Base-by-base conservation (phyloP, 2,329 filamentous ascomycete species). In the Metarhizium rileyi region DNA sequence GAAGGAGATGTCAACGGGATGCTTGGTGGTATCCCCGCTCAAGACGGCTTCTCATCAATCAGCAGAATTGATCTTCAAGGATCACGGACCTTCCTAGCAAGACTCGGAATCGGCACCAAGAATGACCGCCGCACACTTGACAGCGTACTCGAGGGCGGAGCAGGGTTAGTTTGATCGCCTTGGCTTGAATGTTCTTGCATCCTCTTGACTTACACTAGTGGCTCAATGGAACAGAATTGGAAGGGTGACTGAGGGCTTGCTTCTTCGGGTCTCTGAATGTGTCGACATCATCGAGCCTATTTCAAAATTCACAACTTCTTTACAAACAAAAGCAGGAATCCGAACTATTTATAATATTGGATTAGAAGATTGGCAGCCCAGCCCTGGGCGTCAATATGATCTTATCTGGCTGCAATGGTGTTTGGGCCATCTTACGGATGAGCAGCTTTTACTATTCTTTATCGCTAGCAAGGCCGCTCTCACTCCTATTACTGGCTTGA, bases 361-460 rank as follows among this genome's bases (percentile, higher is more conserved):
- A 0, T 69, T 95, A 1, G 84, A 95, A 65, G 74, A 77, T 26
- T 94, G 87, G 87, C 51, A 57, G 10, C 71, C 75, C 1, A 68
- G 59, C 0, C 58, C 66, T 2, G 70, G 61, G 9, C 59, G 66
- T 8, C 63, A 68, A 45, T 96, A 96, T 66, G 85, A 90, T 62
- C 65, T 95, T 43, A 81, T 96, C 53, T 95, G 88, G 87, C 84
- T 80, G 47, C 90, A 96, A 66, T 95, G 90, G 90, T 96, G 90
- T 65, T 67, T 91, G 7, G 86, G 87, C 23, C 85, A 96, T 64
- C 70, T 95, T 49, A 89, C 79, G 0, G 89, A 95, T 62, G 67
- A 66, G 7, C 81, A 94, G 63, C 63, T 96, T 4, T 71, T 86
- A 1, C 70, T 69, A 2, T 95, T 84, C 59, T 66, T 96, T 16